A percentile compares a stretch with the other conserved stretches of the same genome.
phyloP scores from a whole-genome alignment of 139 green algal genomes.

The Gonium pectorale region DNA sequence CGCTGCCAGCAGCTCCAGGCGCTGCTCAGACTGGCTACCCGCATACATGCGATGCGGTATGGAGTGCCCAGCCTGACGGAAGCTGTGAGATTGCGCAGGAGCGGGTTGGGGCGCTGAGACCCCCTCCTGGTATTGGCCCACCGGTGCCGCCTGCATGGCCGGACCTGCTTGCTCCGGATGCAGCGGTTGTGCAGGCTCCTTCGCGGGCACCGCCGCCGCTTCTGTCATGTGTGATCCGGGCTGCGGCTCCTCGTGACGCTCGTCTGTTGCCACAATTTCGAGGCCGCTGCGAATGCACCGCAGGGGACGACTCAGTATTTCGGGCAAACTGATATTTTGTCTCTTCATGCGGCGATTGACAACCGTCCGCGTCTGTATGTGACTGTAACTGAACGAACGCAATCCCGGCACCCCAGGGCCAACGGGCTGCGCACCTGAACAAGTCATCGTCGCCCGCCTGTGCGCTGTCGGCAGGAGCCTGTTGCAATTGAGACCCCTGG shows the following conservation, averaged over 20 bases:
- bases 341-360: too few species aligned
- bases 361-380: too few species aligned
- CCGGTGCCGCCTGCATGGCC: background rate
- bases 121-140: too few species aligned
- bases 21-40: background rate
- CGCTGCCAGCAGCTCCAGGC: too few species aligned
- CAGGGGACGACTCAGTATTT: too few species aligned
- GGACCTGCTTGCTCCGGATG: background rate
- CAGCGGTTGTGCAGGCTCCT: background rate
- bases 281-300: conserved; percentile 10
- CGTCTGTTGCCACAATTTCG: conserved; percentile 1
- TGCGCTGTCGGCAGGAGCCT: too few species aligned
- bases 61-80: conserved; percentile 11
- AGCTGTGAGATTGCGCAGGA: background rate
- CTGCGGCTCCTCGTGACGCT: background rate
- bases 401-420: too few species aligned
- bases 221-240: too few species aligned
- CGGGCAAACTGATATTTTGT: too few species aligned
- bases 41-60: background rate
- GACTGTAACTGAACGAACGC: too few species aligned
- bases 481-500: too few species aligned
- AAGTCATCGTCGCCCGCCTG: background rate
- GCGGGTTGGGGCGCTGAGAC: too few species aligned
- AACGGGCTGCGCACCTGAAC: conserved; percentile 15
- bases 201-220: background rate